Conservation (phyloP, 352 stramenopile genomes). For the Aphanomyces astaci region DNA sequence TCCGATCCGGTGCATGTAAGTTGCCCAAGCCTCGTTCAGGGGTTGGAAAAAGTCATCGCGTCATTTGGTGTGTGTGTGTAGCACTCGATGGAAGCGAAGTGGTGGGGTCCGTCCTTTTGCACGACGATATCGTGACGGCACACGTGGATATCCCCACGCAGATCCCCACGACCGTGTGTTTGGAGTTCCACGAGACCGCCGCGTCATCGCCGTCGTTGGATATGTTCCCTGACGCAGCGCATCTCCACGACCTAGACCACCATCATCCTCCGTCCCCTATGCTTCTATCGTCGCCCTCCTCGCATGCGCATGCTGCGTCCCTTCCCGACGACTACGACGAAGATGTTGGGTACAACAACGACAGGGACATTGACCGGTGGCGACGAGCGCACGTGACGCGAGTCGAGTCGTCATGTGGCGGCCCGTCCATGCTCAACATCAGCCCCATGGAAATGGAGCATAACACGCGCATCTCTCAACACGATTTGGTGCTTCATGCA, state of each 20-base stretch:
- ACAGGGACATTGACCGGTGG: constrained; percentile 12
- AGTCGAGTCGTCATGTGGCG: not conserved
- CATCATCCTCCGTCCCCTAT: not conserved
- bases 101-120: not conserved
- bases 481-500: constrained; percentile 21
- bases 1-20: not conserved
- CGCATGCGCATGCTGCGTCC: not conserved
- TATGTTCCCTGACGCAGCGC: not conserved
- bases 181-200: not conserved
- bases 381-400: constrained; percentile 12
- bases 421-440: constrained; percentile 12
- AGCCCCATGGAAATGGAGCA: constrained; percentile 12
- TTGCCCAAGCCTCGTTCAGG: too few species aligned
- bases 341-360: not conserved
- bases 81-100: not conserved
- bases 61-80: not conserved
- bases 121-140: not conserved
- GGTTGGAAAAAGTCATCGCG: too few species aligned
- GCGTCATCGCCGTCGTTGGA: not conserved
- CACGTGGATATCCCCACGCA: not conserved
- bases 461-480: constrained; percentile 22
- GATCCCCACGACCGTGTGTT: not conserved
- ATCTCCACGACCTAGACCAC: not conserved
- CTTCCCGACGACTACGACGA: not conserved
- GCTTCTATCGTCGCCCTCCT: not conserved